phyloP scores from a whole-genome alignment of 768 basidiomycete species.

The Pisolithus albus region DNA sequence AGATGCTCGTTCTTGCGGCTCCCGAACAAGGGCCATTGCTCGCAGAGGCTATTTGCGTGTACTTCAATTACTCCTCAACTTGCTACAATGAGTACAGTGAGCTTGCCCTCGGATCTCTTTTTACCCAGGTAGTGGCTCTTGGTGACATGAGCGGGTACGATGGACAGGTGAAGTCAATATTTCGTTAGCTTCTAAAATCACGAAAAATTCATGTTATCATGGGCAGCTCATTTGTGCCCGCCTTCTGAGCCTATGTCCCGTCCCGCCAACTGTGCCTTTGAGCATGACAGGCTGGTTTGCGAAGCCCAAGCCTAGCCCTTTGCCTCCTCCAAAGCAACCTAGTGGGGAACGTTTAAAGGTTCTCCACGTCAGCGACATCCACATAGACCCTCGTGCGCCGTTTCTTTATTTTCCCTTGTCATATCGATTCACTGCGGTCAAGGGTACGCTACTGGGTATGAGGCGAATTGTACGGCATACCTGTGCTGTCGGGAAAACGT shows the following conservation, averaged over 20 bases:
- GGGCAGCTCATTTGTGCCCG: conserved; percentile 29
- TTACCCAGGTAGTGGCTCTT: conserved; percentile 42
- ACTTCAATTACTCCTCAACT: conserved; percentile 31
- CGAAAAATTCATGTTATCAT: background rate
- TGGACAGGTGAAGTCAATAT: conserved; percentile 33
- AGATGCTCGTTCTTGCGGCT: conserved; percentile 38
- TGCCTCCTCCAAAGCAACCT: conserved; percentile 35
- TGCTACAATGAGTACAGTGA: conserved; percentile 31
- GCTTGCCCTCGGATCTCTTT: conserved; percentile 34
- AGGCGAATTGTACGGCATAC: conserved; percentile 60
- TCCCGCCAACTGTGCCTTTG: conserved; percentile 35
- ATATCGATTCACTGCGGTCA: background rate
- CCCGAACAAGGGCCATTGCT: conserved; percentile 38
- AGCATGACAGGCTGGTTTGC: conserved; percentile 44
- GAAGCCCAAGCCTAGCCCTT: conserved; percentile 43
- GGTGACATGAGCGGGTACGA: conserved; percentile 44
- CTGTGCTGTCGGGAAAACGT: conserved; percentile 55
- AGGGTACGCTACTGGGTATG: conserved; percentile 65
- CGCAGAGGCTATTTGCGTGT: conserved; percentile 35
- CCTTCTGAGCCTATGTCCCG: conserved; percentile 31
- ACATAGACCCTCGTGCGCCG: conserved; percentile 43
- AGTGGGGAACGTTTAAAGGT: conserved; percentile 43
- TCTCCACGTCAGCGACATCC: conserved; percentile 43
- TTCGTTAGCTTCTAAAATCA: background rate
- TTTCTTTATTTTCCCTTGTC: background rate